phyloP scores from a whole-genome alignment of 2,329 filamentous ascomycete genomes.

The Albophoma yamanashiensis region DNA sequence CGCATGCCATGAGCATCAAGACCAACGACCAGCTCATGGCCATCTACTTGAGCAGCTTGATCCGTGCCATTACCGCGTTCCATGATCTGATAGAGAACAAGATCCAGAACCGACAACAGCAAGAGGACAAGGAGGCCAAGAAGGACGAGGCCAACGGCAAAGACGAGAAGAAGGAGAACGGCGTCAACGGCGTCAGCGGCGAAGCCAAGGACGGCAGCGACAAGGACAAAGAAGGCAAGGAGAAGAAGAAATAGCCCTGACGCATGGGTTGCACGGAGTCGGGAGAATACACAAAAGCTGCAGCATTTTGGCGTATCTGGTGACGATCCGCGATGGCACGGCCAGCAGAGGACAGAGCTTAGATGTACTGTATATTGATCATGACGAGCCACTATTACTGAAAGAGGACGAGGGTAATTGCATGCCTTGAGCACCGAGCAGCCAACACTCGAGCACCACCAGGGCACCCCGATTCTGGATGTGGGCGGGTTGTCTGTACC shows the following conservation, averaged over 20 bases:
- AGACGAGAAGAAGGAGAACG: conserved; percentile 45
- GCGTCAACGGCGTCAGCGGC: conserved; percentile 25
- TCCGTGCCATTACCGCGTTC: conserved; percentile 96
- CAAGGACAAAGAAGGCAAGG: conserved; percentile 48
- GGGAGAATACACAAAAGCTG: background rate
- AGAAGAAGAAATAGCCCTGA: conserved; percentile 31
- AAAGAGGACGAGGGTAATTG: background rate
- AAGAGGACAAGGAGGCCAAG: conserved; percentile 88
- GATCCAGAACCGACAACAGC: conserved; percentile 95
- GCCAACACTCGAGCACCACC: background rate
- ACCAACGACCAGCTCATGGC: conserved; percentile 98
- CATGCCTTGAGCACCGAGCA: background rate
- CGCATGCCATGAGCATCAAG: conserved; percentile 97
- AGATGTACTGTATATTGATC: conserved; percentile 4
- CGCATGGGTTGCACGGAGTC: background rate
- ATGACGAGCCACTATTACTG: conserved; percentile 1
- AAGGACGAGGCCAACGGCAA: conserved; percentile 57
- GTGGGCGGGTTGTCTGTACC: background rate
- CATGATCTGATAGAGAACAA: conserved; percentile 99
- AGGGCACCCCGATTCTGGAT: background rate
- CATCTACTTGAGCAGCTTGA: conserved; percentile 94
- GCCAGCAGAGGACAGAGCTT: background rate
- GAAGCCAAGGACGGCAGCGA: conserved; percentile 38
- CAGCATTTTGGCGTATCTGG: background rate
- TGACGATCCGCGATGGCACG: background rate